Percentiles rank a stretch among this genome's conserved stretches.
Evolutionary conservation across 495 filamentous ascomycete species (phyloP).

Genomic region (Tuber aestivum): DNA sequence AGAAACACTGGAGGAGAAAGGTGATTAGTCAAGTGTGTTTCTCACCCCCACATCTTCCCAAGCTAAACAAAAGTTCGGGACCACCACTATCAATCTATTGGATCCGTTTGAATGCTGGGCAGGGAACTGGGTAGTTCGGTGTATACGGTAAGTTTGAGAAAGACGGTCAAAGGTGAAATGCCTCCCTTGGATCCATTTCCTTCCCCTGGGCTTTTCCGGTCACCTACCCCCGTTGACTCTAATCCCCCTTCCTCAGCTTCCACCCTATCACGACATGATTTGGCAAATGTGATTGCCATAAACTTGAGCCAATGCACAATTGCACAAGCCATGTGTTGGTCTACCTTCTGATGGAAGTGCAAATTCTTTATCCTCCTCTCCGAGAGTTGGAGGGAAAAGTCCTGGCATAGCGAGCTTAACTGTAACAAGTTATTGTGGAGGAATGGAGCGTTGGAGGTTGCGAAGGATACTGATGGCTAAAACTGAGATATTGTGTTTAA

Average conservation of each 20-base stretch:
- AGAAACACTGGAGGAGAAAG: background rate
- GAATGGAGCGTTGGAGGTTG: background rate
- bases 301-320: constrained; percentile 4
- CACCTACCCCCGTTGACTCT: background rate
- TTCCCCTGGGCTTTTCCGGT: background rate
- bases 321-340: constrained; percentile 4
- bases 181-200: background rate
- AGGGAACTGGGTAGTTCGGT: background rate
- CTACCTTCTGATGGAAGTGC: background rate
- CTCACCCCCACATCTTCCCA: background rate
- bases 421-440: background rate
- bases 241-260: background rate
- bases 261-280: background rate
- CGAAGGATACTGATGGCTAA: background rate
- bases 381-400: background rate
- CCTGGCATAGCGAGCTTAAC: background rate
- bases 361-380: background rate
- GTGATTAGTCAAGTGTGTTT: background rate
- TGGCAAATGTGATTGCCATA: constrained; percentile 5
- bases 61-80: background rate
- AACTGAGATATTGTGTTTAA: background rate
- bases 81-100: background rate
- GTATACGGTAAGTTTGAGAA: background rate
- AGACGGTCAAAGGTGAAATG: background rate
- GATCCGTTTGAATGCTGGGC: background rate